These are phyloP conservation scores for Cornus controversa DNA, from an alignment of 148 eudicot species.

Conservation along the genomic window DNA sequence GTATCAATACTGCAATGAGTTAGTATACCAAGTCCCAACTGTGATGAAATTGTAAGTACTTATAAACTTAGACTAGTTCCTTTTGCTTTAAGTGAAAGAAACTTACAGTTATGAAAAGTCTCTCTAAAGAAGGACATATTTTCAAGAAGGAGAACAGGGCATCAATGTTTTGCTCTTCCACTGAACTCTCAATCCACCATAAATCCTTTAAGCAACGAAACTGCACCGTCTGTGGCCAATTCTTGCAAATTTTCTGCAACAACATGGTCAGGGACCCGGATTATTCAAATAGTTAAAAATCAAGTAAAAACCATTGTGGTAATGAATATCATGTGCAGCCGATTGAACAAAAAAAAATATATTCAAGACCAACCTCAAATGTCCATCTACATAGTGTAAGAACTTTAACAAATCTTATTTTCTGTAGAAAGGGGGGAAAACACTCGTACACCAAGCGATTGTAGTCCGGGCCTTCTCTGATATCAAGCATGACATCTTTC, in stretches of 20 bases:
- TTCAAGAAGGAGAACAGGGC: conserved; percentile 15
- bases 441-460: too few species aligned
- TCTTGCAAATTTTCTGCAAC: conserved; percentile 2
- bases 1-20: too few species aligned
- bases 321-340: too few species aligned
- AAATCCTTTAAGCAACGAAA: conserved; percentile 18
- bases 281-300: background rate
- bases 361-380: too few species aligned
- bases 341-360: too few species aligned
- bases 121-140: conserved; percentile 21
- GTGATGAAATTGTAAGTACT: background rate
- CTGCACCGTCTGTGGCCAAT: background rate
- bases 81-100: background rate
- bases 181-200: conserved; percentile 25
- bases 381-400: too few species aligned
- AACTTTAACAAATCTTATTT: too few species aligned
- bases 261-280: background rate
- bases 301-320: background rate
- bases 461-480: too few species aligned
- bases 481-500: too few species aligned
- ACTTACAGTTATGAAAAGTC: conserved; percentile 23
- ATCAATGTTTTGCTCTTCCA: conserved; percentile 8
- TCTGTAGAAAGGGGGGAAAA: too few species aligned
- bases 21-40: too few species aligned
- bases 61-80: background rate